Base-by-base conservation (phyloP, 176 grass and related monocot genomes). In the Carex myosuroides region DNA sequence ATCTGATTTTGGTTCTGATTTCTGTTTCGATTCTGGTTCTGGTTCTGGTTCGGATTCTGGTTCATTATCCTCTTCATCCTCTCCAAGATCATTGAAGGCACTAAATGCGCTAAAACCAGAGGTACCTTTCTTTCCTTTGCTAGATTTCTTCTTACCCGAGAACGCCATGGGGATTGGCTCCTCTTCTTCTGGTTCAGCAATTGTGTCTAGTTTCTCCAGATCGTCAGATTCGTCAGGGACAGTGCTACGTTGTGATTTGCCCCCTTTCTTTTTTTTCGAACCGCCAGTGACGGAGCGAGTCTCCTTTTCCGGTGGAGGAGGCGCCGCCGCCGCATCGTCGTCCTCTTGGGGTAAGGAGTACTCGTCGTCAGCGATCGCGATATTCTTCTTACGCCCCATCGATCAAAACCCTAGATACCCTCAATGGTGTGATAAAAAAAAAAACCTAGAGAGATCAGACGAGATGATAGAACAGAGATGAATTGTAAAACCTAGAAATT, bases 301-400 rank as follows among this genome's bases (percentile, higher is more conserved):
- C 61, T 64, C 86, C 52, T 97, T 88, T 64, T 41, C 58, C 66
- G 70, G 72, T 18, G 87, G 66, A 57, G 37, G 80, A 50, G 85
- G 71, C 60, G 77, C 64, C 55, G 84, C 63, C 44, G 87, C 83
- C 82, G 87, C 81, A 54, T 42, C 88, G 44, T 68, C 82, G 21
- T 73, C 88, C 6, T 87, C 92, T 77, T 91, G 92, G 41, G 91
- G 95, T 12, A 95, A 80, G 44, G 86, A 93, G 91, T 98, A 98
- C 88, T 98, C 93, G 60, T 98, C 96, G 80, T 95, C 93, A 85
- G 89, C 86, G 89, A 98, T 95, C 82, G 80, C 50, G 50, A 98
- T 85, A 85, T 86, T 95, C 80, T 98, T 98, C 91, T 98, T 98
- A 75, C 96, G 91, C 59, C 93, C 96, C 96, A 98, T 98, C 10